These are phyloP conservation scores for Dimocarpus longan DNA, from an alignment of 345 rosid genomes.

Conservation along the genomic window DNA sequence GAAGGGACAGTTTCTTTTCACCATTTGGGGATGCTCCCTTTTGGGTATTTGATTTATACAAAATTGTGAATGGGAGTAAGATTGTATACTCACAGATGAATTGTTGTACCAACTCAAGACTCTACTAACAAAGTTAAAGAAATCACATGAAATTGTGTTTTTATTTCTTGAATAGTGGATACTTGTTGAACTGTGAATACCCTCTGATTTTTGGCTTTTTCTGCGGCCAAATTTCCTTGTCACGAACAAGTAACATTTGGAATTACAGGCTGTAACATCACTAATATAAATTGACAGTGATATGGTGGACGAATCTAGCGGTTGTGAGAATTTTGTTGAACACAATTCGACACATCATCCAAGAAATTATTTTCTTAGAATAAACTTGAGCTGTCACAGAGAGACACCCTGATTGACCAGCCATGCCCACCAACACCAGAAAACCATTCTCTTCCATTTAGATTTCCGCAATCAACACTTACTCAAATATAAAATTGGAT, in stretches of 20 bases:
- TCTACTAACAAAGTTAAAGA: neutral
- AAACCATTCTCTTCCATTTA: neutral
- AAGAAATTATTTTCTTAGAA: too few relatives aligned
- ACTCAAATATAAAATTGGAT: neutral
- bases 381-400: neutral
- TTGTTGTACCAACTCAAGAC: neutral
- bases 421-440: neutral
- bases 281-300: too few relatives aligned
- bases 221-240: neutral
- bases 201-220: neutral
- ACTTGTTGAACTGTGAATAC: neutral
- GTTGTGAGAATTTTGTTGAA: too few relatives aligned
- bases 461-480: slow-evolving; percentile 1
- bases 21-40: neutral
- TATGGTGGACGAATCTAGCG: too few relatives aligned
- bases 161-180: neutral
- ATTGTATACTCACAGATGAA: neutral
- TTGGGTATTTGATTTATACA: slow-evolving; percentile 2
- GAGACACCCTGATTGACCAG: neutral
- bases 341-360: too few relatives aligned
- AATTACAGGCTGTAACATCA: too few relatives aligned
- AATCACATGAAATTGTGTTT: neutral
- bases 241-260: too few relatives aligned
- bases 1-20: slow-evolving; percentile 1
- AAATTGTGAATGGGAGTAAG: neutral